Base-by-base conservation (phyloP, 768 basidiomycete genomes). In the Pleurotus giganteus region DNA sequence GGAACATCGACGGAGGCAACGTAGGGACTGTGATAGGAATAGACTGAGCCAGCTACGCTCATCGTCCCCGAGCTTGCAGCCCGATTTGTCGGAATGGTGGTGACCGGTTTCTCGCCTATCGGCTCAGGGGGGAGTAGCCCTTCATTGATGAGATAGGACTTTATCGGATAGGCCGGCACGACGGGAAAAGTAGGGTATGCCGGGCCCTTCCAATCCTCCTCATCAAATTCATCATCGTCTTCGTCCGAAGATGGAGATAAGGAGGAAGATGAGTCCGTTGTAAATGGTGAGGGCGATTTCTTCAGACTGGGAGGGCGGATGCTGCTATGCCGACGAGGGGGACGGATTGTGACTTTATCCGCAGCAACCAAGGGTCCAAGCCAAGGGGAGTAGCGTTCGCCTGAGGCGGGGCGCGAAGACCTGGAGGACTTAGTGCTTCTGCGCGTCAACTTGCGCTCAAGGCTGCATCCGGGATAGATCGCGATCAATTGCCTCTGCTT, bases 21-120 rank as follows among this genome's bases (percentile, higher is more conserved):
- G 24, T 51, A 51, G n/a, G 49, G 49, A 24, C 49, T 51, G 34
- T 51, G 31, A 24, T 51, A 51, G 8, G 49, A 51, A 24, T 51
- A 51, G n/a, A 37, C 49, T 7, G 49, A 39, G 15, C 31, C 17
- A 8, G 49, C 31, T 24, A 51, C 34, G 34, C 49, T 51, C 15
- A n/a, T 29, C 15, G 27, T 17, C 49, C 31, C 34, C 8, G 9
- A 19, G n/a, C 49, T 51, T 12, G 34, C 19, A 37, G 29, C 32
- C 27, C 49, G n/a, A 15, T n/a, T n/a, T n/a, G 26, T 11, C 7
- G 34, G 23, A 7, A 24, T 4, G 15, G 23, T 34, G 11, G 49
- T 51, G 12, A 51, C 49, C 0, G 49, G 49, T 12, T 51, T 34
- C 24, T 51, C 49, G 12, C 21, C 31, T 17, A 7, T 23, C 24